Evolutionary conservation across 2,329 filamentous ascomycete genomes (phyloP), one percentile per base, ranked within the genome.

Genomic region (Pochonia chlamydosporia): DNA sequence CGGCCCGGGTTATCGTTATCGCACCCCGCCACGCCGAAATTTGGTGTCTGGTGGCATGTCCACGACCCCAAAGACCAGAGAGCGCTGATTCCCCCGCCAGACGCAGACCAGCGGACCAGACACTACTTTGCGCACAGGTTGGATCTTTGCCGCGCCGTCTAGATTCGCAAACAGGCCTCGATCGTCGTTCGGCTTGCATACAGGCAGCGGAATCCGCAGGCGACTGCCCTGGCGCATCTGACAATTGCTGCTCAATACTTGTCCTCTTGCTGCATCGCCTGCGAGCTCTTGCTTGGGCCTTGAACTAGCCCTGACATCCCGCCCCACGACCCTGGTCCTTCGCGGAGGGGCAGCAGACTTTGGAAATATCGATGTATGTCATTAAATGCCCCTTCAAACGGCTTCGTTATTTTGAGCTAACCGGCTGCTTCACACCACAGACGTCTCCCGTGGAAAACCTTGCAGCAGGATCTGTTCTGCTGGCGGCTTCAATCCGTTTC

Each of bases 1-100:
- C 24, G 36, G 23, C 21, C 53, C 62, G 62, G 61, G 62, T 67
- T 66, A 67, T 66, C 63, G 59, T 66, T 68, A 66, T 68, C 63
- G 63, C 64, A 61, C 54, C 59, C 62, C 63, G 61, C 60, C 52
- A 48, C 53, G n/a, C n/a, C n/a, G 51, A 51, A 52, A 45, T 52
- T 52, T 50, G 50, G 49, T 31, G 28, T 31, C 30, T 13, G 7
- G 18, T 21, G 20, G 14, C 20, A 18, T 18, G 14, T 18, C 9
- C 31, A 35, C 6, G 5, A 33, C 6, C 13, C n/a, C n/a, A n/a
- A n/a, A n/a, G n/a, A n/a, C n/a, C n/a, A n/a, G 30, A 14, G 14
- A 5, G 13, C n/a, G 37, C 44, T 53, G 21, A 26, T 28, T 35
- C n/a, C 44, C 36, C 47, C 47, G 44, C 47, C 40, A 44, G 50